Evolutionary conservation across 768 basidiomycete species (phyloP).

Genomic region (Obba rivulosa): DNA sequence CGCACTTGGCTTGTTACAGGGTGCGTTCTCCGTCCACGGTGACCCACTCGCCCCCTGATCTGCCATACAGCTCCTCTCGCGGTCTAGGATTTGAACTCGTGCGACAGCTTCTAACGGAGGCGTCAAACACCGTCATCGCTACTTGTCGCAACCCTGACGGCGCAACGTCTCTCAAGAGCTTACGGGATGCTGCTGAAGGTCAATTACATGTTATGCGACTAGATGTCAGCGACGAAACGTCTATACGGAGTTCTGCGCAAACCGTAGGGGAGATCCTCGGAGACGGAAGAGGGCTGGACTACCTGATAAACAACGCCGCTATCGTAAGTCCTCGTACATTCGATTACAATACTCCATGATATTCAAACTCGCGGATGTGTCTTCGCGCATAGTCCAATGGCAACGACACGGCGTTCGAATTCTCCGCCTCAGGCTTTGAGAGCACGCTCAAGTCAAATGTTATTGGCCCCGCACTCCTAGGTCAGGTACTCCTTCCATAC

Average conservation of each 20-base stretch:
- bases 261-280: slow-evolving; percentile 23
- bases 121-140: slow-evolving; percentile 24
- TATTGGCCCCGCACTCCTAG: slow-evolving; percentile 20
- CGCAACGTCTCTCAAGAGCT: slow-evolving; percentile 17
- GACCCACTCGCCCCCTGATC: background rate
- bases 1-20: slow-evolving; percentile 21
- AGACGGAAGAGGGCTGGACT: slow-evolving; percentile 28
- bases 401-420: too few species aligned
- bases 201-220: slow-evolving; percentile 28
- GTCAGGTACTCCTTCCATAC: slow-evolving; percentile 28
- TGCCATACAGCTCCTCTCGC: slow-evolving; percentile 19
- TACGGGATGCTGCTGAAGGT: slow-evolving; percentile 20
- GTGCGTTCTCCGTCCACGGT: slow-evolving; percentile 1
- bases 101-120: slow-evolving; percentile 17
- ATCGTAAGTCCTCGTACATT: slow-evolving; percentile 22
- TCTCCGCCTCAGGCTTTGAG: background rate
- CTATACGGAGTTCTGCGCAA: slow-evolving; percentile 22
- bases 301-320: slow-evolving; percentile 35
- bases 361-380: background rate
- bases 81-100: slow-evolving; percentile 27
- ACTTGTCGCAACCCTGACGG: slow-evolving; percentile 23
- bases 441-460: slow-evolving; percentile 2
- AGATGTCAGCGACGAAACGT: slow-evolving; percentile 23
- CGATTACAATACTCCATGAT: background rate
- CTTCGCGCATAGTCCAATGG: background rate